Conservation (phyloP, 2,329 filamentous ascomycete genomes). For the Apiospora pterosperma region DNA sequence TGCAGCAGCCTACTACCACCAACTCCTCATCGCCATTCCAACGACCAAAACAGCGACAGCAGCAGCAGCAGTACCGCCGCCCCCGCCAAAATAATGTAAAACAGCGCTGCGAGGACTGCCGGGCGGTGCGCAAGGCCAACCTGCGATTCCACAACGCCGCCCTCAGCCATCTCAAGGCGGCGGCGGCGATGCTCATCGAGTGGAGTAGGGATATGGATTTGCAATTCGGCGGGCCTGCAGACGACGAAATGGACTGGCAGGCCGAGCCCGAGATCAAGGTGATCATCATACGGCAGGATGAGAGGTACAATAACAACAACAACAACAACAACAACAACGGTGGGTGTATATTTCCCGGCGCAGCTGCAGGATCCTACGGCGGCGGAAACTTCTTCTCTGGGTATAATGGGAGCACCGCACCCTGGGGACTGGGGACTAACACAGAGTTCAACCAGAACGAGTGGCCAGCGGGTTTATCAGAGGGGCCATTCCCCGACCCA, state of each 20-base stretch:
- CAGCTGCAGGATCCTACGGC: no score
- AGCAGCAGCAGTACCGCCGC: background rate
- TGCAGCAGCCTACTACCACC: background rate
- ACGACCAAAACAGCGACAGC: background rate
- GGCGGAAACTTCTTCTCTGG: no score
- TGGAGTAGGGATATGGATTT: slow-evolving; percentile 26
- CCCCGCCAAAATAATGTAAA: background rate
- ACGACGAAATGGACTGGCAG: slow-evolving; percentile 31
- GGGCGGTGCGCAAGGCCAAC: slow-evolving; percentile 23
- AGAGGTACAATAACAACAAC: background rate
- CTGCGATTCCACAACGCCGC: slow-evolving; percentile 20
- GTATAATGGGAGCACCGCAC: no score
- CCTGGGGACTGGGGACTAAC: no score
- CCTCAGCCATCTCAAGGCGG: background rate
- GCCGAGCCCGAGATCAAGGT: slow-evolving; percentile 26
- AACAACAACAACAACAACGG: background rate
- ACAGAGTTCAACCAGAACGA: no score
- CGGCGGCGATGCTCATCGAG: slow-evolving; percentile 10
- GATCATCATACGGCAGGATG: slow-evolving; percentile 13
- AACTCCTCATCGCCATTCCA: background rate
- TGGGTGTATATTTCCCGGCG: no score
- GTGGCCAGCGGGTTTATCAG: no score
- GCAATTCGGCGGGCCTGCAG: slow-evolving; percentile 10
- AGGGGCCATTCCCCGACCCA: no score
- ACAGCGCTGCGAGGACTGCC: slow-evolving; percentile 22